Evolutionary conservation across 345 rosid species (phyloP).

Genomic region (Citrus sp.): DNA sequence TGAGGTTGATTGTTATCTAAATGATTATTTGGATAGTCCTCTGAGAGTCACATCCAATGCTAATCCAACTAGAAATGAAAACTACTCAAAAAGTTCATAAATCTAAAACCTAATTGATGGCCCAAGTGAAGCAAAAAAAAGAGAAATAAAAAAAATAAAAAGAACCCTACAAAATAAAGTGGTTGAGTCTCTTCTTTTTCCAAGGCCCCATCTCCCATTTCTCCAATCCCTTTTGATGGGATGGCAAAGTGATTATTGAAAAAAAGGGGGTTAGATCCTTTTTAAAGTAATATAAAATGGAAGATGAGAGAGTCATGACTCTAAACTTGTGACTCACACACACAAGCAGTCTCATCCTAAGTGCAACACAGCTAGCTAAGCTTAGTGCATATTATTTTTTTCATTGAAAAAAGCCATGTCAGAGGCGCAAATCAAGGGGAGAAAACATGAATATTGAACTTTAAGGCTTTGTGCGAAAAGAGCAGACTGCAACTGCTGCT

Average conservation of each 20-base stretch:
- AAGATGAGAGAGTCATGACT: conserved; percentile 2
- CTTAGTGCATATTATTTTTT: background rate
- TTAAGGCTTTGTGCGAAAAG: background rate
- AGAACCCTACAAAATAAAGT: background rate
- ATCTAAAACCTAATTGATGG: conserved; percentile 4
- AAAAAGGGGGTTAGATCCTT: background rate
- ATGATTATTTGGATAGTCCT: no score
- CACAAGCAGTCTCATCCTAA: background rate
- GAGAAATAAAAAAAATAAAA: no score
- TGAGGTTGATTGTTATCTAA: no score
- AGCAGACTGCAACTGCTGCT: conserved; percentile 1
- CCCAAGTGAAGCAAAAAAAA: conserved; percentile 1
- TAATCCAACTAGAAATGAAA: background rate
- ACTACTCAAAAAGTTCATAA: background rate
- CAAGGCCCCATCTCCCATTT: conserved; percentile 8
- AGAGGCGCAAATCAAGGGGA: conserved; percentile 44
- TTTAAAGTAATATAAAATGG: background rate
- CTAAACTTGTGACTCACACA: background rate
- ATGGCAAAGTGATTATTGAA: conserved; percentile 1
- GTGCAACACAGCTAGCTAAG: conserved; percentile 37
- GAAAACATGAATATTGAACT: background rate
- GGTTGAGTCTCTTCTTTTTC: conserved; percentile 2
- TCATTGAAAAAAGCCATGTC: conserved; percentile 11
- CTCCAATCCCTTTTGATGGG: background rate
- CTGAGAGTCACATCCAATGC: background rate